phyloP scores from a whole-genome alignment of 805 yeast genomes.

The Tetrapisispora pingtungensis region DNA sequence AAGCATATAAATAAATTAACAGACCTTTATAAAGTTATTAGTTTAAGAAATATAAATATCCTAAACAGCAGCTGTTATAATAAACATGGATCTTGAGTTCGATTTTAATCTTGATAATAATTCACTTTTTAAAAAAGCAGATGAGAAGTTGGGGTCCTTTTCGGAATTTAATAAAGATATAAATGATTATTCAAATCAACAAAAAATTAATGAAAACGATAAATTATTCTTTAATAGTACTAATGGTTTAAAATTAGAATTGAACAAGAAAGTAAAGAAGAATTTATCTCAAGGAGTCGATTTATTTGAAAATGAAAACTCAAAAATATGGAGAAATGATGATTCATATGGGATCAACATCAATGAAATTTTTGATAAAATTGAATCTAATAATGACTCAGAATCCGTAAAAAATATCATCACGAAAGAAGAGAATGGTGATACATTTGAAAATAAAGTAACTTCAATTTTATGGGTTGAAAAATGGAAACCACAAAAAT shows the following conservation, averaged over 20 bases:
- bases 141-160: neutral
- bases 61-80: no score
- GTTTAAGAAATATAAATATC: no score
- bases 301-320: neutral
- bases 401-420: neutral
- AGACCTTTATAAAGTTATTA: no score
- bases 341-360: conserved; percentile 33
- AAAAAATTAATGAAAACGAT: neutral
- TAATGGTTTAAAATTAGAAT: neutral
- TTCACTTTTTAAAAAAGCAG: neutral
- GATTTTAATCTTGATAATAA: neutral
- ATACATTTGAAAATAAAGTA: neutral
- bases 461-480: conserved; percentile 40
- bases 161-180: neutral
- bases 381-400: conserved; percentile 16
- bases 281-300: no score
- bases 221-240: neutral
- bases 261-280: neutral
- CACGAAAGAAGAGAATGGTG: neutral
- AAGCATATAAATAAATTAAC: no score
- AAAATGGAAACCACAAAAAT: conserved; percentile 56
- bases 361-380: conserved; percentile 27
- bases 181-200: neutral
- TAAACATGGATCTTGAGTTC: neutral
- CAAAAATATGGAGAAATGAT: conserved; percentile 18